Evolutionary conservation across 179 eudicot genomes (phyloP).

Genomic region (Silene vulgaris): DNA sequence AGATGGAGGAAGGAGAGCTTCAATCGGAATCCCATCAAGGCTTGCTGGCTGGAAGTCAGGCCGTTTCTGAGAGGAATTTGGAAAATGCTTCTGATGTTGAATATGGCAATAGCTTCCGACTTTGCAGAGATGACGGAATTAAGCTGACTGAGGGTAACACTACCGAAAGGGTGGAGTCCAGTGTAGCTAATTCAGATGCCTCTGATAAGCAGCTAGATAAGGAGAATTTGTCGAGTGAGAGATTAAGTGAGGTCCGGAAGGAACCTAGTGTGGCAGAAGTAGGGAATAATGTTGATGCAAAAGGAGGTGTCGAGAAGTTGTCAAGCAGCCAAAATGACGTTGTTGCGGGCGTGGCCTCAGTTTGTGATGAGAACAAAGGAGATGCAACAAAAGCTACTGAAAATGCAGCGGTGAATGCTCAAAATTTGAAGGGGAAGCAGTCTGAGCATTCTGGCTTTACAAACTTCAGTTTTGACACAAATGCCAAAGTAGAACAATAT

Average conservation of each 20-base stretch:
- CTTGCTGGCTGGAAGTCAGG: constrained; percentile 26
- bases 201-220: constrained; percentile 18
- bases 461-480: constrained; percentile 21
- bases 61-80: constrained; percentile 21
- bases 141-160: constrained; percentile 29
- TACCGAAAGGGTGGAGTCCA: constrained; percentile 25
- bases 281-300: constrained; percentile 21
- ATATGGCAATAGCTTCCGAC: constrained; percentile 18
- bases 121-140: constrained; percentile 18
- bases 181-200: constrained; percentile 13
- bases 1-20: constrained; percentile 95
- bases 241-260: constrained; percentile 24
- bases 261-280: constrained; percentile 22
- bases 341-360: constrained; percentile 20
- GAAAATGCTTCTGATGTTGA: constrained; percentile 30
- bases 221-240: constrained; percentile 24
- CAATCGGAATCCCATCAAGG: constrained; percentile 56
- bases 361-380: constrained; percentile 29
- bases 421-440: constrained; percentile 24
- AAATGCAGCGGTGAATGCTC: constrained; percentile 26
- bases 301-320: constrained; percentile 28
- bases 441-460: constrained; percentile 25
- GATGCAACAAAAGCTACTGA: constrained; percentile 22
- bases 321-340: constrained; percentile 27
- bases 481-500: constrained; percentile 22